These are phyloP conservation scores for Kwoniella sp. DNA, from an alignment of 768 basidiomycete genomes.

Conservation along the genomic window DNA sequence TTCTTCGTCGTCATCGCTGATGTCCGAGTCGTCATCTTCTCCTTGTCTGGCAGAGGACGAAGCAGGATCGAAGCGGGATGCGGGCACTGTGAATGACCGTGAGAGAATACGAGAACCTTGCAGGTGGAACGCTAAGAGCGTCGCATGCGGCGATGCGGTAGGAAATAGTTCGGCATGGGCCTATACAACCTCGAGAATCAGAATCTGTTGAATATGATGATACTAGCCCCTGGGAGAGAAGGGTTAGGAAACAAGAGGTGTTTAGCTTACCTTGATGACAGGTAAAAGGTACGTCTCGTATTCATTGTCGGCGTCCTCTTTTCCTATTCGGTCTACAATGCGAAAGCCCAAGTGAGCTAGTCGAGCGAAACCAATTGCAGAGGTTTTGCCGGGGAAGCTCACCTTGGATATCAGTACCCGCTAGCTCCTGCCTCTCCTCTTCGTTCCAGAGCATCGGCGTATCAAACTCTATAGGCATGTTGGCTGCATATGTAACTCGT, in stretches of 20 bases:
- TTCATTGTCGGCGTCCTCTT: slow-evolving; percentile 74
- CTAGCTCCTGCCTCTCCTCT: slow-evolving; percentile 71
- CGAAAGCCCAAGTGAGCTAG: no score
- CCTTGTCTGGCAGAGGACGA: slow-evolving; percentile 3
- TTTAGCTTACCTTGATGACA: slow-evolving; percentile 65
- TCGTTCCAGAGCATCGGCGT: slow-evolving; percentile 94
- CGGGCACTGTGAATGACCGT: slow-evolving; percentile 82
- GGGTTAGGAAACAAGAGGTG: no score
- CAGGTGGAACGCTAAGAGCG: slow-evolving; percentile 75
- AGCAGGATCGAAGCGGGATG: slow-evolving; percentile 58
- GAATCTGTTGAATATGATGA: no score
- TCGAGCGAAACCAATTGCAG: not conserved
- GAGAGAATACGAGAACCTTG: slow-evolving; percentile 92
- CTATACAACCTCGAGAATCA: no score
- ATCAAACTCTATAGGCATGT: slow-evolving; percentile 72
- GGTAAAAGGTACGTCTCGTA: slow-evolving; percentile 71
- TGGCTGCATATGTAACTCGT: slow-evolving; percentile 59
- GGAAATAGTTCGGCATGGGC: slow-evolving; percentile 61
- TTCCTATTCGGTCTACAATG: slow-evolving; percentile 81
- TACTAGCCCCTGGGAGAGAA: no score
- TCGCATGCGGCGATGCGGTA: slow-evolving; percentile 63
- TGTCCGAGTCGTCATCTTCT: slow-evolving; percentile 50
- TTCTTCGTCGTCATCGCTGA: slow-evolving; percentile 62
- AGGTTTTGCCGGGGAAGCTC: no score
- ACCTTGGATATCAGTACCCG: slow-evolving; percentile 87